These are phyloP conservation scores for Phytophthora citricola DNA, from an alignment of 352 stramenopile species.

Conservation along the genomic window DNA sequence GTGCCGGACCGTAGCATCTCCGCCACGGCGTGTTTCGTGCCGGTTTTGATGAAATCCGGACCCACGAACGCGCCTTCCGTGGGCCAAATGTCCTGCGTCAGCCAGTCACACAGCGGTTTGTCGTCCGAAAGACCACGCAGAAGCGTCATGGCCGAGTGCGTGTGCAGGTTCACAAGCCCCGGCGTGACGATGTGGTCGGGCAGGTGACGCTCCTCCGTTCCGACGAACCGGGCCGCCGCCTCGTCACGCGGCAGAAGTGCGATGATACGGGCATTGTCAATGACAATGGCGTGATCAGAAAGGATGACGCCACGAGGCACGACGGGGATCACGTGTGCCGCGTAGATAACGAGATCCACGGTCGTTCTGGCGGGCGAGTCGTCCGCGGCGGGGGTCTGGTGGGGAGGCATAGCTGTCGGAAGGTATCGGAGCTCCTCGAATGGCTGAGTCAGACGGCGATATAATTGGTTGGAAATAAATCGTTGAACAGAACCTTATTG, in stretches of 20 bases:
- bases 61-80: slow-evolving; percentile 80
- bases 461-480: slow-evolving; percentile 14
- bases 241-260: slow-evolving; percentile 72
- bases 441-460: not conserved
- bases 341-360: slow-evolving; percentile 82
- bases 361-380: slow-evolving; percentile 26
- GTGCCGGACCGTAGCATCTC: slow-evolving; percentile 91
- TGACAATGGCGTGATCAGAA: slow-evolving; percentile 76
- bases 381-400: slow-evolving; percentile 15
- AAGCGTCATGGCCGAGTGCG: slow-evolving; percentile 87
- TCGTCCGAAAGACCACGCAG: slow-evolving; percentile 89
- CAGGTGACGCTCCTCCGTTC: slow-evolving; percentile 53
- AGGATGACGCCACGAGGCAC: slow-evolving; percentile 76
- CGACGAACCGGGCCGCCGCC: slow-evolving; percentile 55
- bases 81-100: slow-evolving; percentile 88
- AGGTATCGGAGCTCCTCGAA: too few relatives aligned
- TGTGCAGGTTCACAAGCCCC: slow-evolving; percentile 89
- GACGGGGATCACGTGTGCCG: slow-evolving; percentile 82
- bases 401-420: slow-evolving; percentile 29
- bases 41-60: slow-evolving; percentile 75
- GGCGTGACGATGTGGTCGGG: slow-evolving; percentile 80
- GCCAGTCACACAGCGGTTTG: slow-evolving; percentile 85
- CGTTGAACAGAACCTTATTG: too few relatives aligned
- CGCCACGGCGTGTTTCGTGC: slow-evolving; percentile 77
- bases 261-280: slow-evolving; percentile 75